Evolutionary conservation across 768 basidiomycete genomes (phyloP).

Genomic region (Suillus subaureus): DNA sequence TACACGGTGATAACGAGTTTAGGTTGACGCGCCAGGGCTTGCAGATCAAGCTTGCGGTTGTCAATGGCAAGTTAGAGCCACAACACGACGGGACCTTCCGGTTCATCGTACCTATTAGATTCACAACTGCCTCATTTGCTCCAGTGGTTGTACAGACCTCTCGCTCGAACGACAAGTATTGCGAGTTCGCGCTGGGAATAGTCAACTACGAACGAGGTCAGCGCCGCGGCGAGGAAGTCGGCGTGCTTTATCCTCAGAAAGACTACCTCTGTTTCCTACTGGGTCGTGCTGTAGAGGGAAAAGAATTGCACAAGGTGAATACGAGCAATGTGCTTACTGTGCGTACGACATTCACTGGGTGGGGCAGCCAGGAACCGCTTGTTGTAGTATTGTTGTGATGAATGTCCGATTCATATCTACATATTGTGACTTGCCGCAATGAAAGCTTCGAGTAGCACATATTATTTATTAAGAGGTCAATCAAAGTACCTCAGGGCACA

Average conservation of each 20-base stretch:
- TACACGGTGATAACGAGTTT: conserved; percentile 19
- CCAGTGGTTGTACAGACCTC: background rate
- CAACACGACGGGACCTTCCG: background rate
- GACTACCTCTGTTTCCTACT: conserved; percentile 7
- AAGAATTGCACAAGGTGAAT: background rate
- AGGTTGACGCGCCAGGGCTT: conserved; percentile 18
- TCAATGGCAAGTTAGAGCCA: conserved; percentile 8
- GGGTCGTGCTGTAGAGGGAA: background rate
- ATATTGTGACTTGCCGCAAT: background rate
- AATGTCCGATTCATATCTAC: background rate
- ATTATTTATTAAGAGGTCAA: background rate
- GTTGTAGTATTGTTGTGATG: background rate
- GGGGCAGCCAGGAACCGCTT: background rate
- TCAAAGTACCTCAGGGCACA: background rate
- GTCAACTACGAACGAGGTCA: conserved; percentile 4
- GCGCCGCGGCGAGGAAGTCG: background rate
- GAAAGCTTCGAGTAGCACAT: background rate
- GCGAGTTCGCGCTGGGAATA: conserved; percentile 5
- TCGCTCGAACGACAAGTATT: background rate
- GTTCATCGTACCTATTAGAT: background rate
- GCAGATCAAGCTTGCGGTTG: conserved; percentile 16
- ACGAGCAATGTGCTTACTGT: conserved; percentile 7
- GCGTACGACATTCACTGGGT: background rate
- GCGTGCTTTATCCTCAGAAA: conserved; percentile 1
- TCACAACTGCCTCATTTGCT: background rate